Evolutionary conservation across 148 eudicot genomes (phyloP), one percentile per base, ranked within the genome.

Genomic region (Silene uniflora): DNA sequence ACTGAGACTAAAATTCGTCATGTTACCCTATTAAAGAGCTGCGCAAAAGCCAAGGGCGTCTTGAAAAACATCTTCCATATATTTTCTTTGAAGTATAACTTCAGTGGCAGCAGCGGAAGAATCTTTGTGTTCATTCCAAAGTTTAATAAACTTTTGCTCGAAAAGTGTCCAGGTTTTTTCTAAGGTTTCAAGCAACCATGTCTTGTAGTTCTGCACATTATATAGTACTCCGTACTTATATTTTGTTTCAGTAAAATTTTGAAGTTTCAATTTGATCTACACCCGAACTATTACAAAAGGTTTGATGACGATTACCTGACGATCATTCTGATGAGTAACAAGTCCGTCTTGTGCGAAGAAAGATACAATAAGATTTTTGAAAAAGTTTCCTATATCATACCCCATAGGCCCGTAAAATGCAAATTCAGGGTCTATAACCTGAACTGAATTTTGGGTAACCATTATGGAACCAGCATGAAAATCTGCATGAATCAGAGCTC

Each of bases 341-440:
- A 89, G 93, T 17, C 97, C 98, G 77, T 89, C 91, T 87, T 91
- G 98, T 55, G 96, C 71, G 80, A 88, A 94, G 86, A 86, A 94
- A 7, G 97, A 89, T 82, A 94, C 80, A 73, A 90, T 78, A 52
- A 94, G 78, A 83, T 94, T 91, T 76, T 96, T 93, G 55, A 94
- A 49, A 79, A 84, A 94, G 75, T 93, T 93, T 80, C 98, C 98
- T 70, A 94, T 81, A 79, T 94, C 98, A 85, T 76, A 94, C 67
- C 96, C 97, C 89, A 94, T 94, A 54, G 98, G 96, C 73, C 91
- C 98, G 64, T 94, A 94, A 78, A 91, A 94, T 74, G 91, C 87
- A 83, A 91, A 94, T 81, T 94, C 98, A 32, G 98, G 97, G 86
- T 94, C 98, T 81, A 94, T 91, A 58, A 94, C 92, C 79, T 94